Evolutionary conservation across 352 stramenopile species (phyloP).

Genomic region (Albugo laibachii): DNA sequence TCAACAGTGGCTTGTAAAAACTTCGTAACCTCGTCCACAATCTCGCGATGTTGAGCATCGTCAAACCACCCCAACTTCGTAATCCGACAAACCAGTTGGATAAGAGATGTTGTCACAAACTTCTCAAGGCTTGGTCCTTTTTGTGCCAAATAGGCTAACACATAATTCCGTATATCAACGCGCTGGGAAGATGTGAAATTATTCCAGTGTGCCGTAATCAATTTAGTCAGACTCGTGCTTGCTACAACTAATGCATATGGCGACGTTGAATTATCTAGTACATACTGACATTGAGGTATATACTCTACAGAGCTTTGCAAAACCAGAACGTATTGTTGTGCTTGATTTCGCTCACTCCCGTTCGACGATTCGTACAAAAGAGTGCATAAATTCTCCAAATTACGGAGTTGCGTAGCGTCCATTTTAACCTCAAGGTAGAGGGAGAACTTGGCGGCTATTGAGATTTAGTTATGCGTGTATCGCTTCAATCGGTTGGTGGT

Average conservation of each 20-base stretch:
- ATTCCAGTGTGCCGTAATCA: constrained; percentile 96
- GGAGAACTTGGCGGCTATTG: too few species aligned
- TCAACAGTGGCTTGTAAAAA: constrained; percentile 93
- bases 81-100: constrained; percentile 95
- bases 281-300: constrained; percentile 98
- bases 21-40: constrained; percentile 95
- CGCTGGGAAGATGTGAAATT: constrained; percentile 70
- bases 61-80: constrained; percentile 99
- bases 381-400: constrained; percentile 62
- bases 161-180: constrained; percentile 95
- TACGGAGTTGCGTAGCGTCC: constrained; percentile 57
- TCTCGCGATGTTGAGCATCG: constrained; percentile 89
- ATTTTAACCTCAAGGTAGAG: constrained; percentile 9
- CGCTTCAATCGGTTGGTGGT: too few species aligned
- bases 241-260: constrained; percentile 93
- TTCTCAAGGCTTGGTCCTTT: constrained; percentile 87
- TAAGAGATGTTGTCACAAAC: constrained; percentile 89
- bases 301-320: constrained; percentile 88
- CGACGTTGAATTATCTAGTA: constrained; percentile 91
- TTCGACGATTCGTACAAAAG: constrained; percentile 61
- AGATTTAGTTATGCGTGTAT: too few species aligned
- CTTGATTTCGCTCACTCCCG: constrained; percentile 44
- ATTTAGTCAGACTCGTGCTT: constrained; percentile 90
- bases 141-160: constrained; percentile 92
- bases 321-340: constrained; percentile 67